Evolutionary conservation across 2,329 filamentous ascomycete species (phyloP).

Genomic region (Didymella lethalis): DNA sequence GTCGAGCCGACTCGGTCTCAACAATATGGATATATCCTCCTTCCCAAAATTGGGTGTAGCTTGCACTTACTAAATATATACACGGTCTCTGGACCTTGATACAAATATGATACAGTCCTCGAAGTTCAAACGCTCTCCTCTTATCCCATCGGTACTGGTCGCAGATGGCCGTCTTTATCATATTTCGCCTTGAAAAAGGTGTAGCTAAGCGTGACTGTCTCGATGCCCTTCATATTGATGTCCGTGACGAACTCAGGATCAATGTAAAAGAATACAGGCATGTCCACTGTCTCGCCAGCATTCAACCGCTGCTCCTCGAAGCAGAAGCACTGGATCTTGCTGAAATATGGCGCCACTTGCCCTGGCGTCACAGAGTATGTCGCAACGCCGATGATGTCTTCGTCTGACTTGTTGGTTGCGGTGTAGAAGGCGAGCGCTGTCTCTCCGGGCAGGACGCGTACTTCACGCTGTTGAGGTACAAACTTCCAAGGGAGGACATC

Average conservation of each 20-base stretch:
- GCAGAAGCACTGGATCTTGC: conserved; percentile 99
- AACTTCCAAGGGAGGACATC: conserved; percentile 98
- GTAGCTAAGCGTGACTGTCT: conserved; percentile 95
- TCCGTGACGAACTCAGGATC: conserved; percentile 95
- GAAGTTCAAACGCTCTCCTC: not conserved
- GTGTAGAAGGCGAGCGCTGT: conserved; percentile 98
- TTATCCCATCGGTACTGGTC: conserved; percentile 57
- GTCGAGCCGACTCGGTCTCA: not conserved
- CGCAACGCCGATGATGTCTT: conserved; percentile 96
- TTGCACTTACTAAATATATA: not conserved
- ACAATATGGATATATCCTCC: not conserved
- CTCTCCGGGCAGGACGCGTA: conserved; percentile 92
- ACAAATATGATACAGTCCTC: conserved; percentile 23
- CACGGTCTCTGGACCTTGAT: not conserved
- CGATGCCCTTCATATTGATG: conserved; percentile 89
- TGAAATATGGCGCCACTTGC: conserved; percentile 96
- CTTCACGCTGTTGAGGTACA: conserved; percentile 93
- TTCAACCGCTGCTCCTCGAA: conserved; percentile 95
- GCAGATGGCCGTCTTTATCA: conserved; percentile 78
- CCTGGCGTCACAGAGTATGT: conserved; percentile 97
- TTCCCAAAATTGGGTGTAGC: not conserved
- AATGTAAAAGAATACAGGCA: conserved; percentile 99
- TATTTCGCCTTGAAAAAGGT: conserved; percentile 97
- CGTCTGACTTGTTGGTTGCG: conserved; percentile 86
- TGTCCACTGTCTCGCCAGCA: conserved; percentile 96